Evolutionary conservation across 345 rosid genomes (phyloP).

Genomic region (Euphorbia peplus): DNA sequence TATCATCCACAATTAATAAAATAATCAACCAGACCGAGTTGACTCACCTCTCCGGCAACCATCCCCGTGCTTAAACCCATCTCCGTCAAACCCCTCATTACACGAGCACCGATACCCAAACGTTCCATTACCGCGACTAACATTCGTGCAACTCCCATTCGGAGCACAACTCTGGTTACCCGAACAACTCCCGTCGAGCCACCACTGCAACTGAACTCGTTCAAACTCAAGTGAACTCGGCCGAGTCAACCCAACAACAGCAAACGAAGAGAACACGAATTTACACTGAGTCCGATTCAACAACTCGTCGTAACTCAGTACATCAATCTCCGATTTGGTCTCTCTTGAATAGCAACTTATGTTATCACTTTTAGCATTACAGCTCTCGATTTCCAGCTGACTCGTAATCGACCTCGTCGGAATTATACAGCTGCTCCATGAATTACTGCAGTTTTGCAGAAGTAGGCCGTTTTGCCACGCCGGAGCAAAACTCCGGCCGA

Average conservation of each 20-base stretch:
- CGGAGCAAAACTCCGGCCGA: conserved; percentile 38
- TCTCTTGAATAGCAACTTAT: conserved; percentile 43
- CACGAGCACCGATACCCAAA: conserved; percentile 59
- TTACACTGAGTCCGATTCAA: conserved; percentile 29
- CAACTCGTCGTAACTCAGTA: conserved; percentile 29
- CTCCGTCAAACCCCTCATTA: conserved; percentile 45
- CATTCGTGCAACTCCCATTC: conserved; percentile 23
- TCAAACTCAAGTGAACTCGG: conserved; percentile 52
- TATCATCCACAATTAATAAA: not conserved
- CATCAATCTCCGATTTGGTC: not conserved
- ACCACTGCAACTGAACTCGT: conserved; percentile 62
- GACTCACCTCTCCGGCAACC: conserved; percentile 76
- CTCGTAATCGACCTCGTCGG: conserved; percentile 18
- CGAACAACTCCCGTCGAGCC: conserved; percentile 44
- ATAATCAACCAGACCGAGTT: conserved; percentile 7
- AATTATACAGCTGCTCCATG: conserved; percentile 36
- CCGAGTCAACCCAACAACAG: conserved; percentile 30
- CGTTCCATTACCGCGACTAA: conserved; percentile 15
- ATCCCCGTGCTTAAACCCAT: conserved; percentile 45
- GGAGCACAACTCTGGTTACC: conserved; percentile 16
- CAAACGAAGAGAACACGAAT: conserved; percentile 52
- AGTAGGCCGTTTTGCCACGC: conserved; percentile 52
- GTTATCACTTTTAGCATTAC: conserved; percentile 21
- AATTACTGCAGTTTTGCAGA: conserved; percentile 40
- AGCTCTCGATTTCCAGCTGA: not conserved